Evolutionary conservation across 331 rosid species (phyloP).

Genomic region (Rhamnella rubrinervis): DNA sequence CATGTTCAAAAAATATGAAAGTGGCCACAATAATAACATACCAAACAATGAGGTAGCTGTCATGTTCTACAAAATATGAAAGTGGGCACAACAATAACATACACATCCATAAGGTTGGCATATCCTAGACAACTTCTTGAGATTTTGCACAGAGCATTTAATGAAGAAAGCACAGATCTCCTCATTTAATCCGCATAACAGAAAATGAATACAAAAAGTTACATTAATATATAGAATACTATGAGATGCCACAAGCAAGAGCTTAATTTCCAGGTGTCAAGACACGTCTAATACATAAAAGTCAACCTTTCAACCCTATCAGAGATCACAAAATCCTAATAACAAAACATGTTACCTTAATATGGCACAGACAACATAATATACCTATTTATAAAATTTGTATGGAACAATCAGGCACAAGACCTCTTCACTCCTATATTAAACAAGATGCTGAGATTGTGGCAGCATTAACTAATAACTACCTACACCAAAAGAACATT

Average conservation of each 20-base stretch:
- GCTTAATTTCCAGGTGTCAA: background rate
- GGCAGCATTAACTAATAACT: too few species aligned
- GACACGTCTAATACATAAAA: background rate
- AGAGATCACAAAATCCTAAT: background rate
- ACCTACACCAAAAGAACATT: background rate
- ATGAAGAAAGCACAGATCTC: background rate
- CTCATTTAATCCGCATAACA: too few species aligned
- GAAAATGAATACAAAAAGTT: background rate
- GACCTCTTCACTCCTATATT: background rate
- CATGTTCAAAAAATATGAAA: too few species aligned
- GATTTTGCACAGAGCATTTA: too few species aligned
- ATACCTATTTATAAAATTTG: background rate
- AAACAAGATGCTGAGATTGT: background rate
- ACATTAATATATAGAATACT: background rate
- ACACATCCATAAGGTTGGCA: too few species aligned
- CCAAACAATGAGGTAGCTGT: too few species aligned
- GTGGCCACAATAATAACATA: too few species aligned
- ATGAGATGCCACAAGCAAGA: background rate
- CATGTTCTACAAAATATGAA: too few species aligned
- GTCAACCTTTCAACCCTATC: background rate
- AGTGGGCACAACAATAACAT: too few species aligned
- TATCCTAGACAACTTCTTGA: too few species aligned
- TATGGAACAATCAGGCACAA: background rate
- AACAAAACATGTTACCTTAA: too few species aligned
- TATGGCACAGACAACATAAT: background rate